Percentiles rank a stretch among this genome's conserved stretches.
Evolutionary conservation across 441 rosid species (phyloP).

Genomic region (Adansonia madagascariensis): DNA sequence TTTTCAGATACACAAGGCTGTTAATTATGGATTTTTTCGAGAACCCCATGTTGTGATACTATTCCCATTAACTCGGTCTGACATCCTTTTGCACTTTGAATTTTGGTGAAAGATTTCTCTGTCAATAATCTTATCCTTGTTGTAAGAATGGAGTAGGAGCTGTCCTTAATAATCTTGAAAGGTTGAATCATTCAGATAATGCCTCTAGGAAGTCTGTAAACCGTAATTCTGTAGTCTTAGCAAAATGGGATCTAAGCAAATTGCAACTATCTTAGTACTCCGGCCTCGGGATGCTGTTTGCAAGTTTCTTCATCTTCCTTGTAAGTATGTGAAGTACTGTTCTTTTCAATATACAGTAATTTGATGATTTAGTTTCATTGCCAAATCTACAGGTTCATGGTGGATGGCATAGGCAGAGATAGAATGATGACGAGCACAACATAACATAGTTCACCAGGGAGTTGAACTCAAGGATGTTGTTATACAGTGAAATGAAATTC

Average conservation of each 20-base stretch:
- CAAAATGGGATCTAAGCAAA: background rate
- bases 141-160: conserved; percentile 15
- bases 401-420: conserved; percentile 11
- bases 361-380: conserved; percentile 16
- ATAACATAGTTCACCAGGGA: background rate
- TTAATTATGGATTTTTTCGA: no score
- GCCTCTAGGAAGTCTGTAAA: conserved; percentile 1
- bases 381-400: conserved; percentile 25
- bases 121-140: conserved; percentile 22
- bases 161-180: conserved; percentile 16
- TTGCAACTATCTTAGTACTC: background rate
- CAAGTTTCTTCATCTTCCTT: background rate
- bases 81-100: conserved; percentile 15
- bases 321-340: background rate
- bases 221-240: background rate
- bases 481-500: background rate
- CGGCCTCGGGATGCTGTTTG: background rate
- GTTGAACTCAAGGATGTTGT: background rate
- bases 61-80: background rate
- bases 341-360: background rate
- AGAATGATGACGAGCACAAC: background rate
- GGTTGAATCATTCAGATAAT: conserved; percentile 26
- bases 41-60: background rate
- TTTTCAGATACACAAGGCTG: conserved; percentile 1
- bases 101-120: conserved; percentile 22